A percentile compares a stretch with the other conserved stretches of the same genome.
Evolutionary conservation across 1,139 yeast species (phyloP).

Genomic region (Saccharomyces hybrid): DNA sequence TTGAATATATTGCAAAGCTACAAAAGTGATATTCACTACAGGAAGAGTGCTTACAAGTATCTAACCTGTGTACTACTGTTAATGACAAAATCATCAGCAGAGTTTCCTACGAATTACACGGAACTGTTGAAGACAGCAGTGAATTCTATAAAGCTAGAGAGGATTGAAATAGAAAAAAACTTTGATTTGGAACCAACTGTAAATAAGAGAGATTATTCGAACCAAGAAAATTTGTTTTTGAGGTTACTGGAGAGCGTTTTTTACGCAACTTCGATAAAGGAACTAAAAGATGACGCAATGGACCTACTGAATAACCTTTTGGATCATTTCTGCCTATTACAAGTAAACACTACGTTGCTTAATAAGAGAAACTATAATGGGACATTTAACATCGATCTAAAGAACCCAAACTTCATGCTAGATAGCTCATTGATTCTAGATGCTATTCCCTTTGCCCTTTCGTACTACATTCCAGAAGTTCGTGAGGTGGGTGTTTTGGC

Average conservation of each 20-base stretch:
- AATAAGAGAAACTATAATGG: constrained; percentile 66
- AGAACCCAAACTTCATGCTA: constrained; percentile 66
- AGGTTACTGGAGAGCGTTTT: constrained; percentile 63
- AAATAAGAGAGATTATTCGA: constrained; percentile 45
- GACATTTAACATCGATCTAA: constrained; percentile 65
- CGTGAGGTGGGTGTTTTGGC: constrained; percentile 64
- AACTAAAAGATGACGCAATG: constrained; percentile 61
- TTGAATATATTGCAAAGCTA: constrained; percentile 56
- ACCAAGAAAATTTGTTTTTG: constrained; percentile 42
- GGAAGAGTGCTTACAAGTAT: constrained; percentile 70
- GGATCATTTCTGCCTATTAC: constrained; percentile 70
- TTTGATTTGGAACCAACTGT: constrained; percentile 37
- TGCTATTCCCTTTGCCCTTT: constrained; percentile 71
- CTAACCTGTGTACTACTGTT: constrained; percentile 59
- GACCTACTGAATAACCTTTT: constrained; percentile 57
- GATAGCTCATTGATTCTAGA: constrained; percentile 64
- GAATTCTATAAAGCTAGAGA: constrained; percentile 42
- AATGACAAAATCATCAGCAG: constrained; percentile 53
- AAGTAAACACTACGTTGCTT: constrained; percentile 63
- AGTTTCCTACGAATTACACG: constrained; percentile 51
- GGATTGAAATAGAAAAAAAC: constrained; percentile 31
- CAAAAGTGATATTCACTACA: constrained; percentile 55
- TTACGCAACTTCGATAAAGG: constrained; percentile 68
- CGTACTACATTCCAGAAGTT: constrained; percentile 67
- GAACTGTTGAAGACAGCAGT: constrained; percentile 43